These are phyloP conservation scores for Aspergillus eucalypticola DNA, from an alignment of 2,329 filamentous ascomycete species.

Conservation along the genomic window DNA sequence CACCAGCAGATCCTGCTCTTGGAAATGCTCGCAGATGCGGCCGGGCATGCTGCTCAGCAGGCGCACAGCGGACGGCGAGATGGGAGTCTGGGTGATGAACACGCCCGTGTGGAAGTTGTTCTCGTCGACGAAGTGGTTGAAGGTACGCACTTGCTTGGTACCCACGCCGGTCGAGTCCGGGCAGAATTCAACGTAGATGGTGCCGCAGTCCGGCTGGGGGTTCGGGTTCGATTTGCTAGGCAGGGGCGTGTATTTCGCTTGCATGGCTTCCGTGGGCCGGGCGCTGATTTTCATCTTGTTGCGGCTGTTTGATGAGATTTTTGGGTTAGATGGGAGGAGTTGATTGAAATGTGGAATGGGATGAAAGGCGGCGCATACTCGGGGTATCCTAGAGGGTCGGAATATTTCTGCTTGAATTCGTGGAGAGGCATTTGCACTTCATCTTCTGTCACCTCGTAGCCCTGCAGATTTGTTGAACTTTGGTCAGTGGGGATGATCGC, in stretches of 20 bases:
- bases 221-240: conserved; percentile 68
- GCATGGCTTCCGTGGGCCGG: conserved; percentile 79
- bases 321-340: background rate
- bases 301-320: conserved; percentile 58
- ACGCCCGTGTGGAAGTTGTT: conserved; percentile 88
- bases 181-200: conserved; percentile 92
- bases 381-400: conserved; percentile 69
- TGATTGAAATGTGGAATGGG: no score
- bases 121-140: conserved; percentile 76
- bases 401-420: conserved; percentile 74
- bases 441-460: conserved; percentile 87
- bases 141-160: conserved; percentile 87
- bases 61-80: conserved; percentile 85
- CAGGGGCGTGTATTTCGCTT: conserved; percentile 76
- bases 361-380: conserved; percentile 59
- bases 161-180: conserved; percentile 72
- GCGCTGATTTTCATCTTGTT: conserved; percentile 84
- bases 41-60: conserved; percentile 75
- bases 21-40: conserved; percentile 88
- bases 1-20: conserved; percentile 91
- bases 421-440: conserved; percentile 84
- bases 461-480: conserved; percentile 55
- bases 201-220: conserved; percentile 74
- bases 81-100: conserved; percentile 78
- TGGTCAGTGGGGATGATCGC: background rate